Percentiles rank a stretch among this genome's conserved stretches.
phyloP scores from a whole-genome alignment of 306 rosid genomes.

The Cicer arietinum region DNA sequence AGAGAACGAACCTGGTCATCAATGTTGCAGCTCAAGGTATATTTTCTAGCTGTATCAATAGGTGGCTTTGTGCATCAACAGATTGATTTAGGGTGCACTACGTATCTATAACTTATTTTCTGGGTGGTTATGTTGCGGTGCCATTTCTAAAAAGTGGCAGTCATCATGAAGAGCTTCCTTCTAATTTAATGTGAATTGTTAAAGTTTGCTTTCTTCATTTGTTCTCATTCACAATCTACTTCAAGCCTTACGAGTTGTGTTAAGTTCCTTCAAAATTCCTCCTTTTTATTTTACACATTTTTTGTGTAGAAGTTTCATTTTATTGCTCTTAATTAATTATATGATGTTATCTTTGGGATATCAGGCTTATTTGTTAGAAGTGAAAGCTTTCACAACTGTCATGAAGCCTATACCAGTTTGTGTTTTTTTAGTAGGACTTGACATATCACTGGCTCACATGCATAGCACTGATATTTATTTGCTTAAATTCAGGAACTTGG shows the following conservation, averaged over 20 bases:
- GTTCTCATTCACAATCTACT: constrained; percentile 13
- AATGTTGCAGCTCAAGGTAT: constrained; percentile 74
- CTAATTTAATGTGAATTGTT: constrained; percentile 6
- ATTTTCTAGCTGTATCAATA: constrained; percentile 23
- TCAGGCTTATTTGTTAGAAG: constrained; percentile 19
- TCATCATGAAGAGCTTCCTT: constrained; percentile 5
- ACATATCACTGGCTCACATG: constrained; percentile 36
- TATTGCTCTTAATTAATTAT: constrained; percentile 13
- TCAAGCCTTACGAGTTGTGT: constrained; percentile 24
- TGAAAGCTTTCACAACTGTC: constrained; percentile 34
- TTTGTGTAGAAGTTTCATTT: constrained; percentile 14
- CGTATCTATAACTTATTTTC: constrained; percentile 5
- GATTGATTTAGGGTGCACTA: constrained; percentile 34
- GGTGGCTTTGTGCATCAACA: constrained; percentile 18
- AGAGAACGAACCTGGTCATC: constrained; percentile 69
- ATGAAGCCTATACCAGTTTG: constrained; percentile 20
- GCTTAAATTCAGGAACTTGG: constrained; percentile 72
- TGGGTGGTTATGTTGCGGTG: constrained; percentile 4
- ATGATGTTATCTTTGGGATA: constrained; percentile 1
- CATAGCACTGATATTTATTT: constrained; percentile 36
- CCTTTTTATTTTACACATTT: constrained; percentile 15
- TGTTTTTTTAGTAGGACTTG: constrained; percentile 28
- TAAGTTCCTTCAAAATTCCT: constrained; percentile 18
- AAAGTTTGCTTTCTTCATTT: constrained; percentile 36
- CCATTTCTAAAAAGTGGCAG: not conserved